Evolutionary conservation across 257 asterid genomes (phyloP).

Genomic region (Solanum paucissectum): DNA sequence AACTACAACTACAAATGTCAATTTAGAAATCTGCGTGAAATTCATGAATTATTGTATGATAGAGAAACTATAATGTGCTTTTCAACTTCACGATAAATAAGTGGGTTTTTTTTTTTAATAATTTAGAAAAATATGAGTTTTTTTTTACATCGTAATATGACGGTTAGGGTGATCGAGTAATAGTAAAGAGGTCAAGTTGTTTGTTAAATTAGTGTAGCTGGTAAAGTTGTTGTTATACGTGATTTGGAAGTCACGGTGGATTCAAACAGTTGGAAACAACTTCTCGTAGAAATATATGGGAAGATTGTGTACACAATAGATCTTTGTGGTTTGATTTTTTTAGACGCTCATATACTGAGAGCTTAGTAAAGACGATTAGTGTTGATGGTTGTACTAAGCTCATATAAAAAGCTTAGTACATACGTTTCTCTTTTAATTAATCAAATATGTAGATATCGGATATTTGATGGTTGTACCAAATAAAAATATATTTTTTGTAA

Average conservation of each 20-base stretch:
- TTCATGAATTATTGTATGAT: conserved; percentile 17
- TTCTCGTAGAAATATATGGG: not conserved
- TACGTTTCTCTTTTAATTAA: no score
- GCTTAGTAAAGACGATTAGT: not conserved
- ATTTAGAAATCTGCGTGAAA: conserved; percentile 23
- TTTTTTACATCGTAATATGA: not conserved
- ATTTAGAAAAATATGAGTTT: not conserved
- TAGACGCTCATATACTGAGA: no score
- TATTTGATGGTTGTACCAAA: not conserved
- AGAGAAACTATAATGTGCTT: not conserved
- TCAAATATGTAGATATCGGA: not conserved
- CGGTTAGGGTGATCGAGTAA: not conserved
- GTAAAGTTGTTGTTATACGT: no score
- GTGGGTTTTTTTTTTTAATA: not conserved
- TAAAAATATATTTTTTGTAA: not conserved
- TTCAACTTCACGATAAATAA: not conserved
- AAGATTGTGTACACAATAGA: not conserved
- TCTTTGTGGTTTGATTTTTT: not conserved
- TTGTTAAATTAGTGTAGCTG: not conserved
- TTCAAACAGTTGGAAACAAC: not conserved
- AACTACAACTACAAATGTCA: conserved; percentile 1
- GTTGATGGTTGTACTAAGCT: no score
- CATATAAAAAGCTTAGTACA: no score
- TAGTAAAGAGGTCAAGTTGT: not conserved
- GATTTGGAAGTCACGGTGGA: no score